Evolutionary conservation across 2,329 filamentous ascomycete genomes (phyloP), one percentile per base, ranked within the genome.

Genomic region (Monosporascus sp.): DNA sequence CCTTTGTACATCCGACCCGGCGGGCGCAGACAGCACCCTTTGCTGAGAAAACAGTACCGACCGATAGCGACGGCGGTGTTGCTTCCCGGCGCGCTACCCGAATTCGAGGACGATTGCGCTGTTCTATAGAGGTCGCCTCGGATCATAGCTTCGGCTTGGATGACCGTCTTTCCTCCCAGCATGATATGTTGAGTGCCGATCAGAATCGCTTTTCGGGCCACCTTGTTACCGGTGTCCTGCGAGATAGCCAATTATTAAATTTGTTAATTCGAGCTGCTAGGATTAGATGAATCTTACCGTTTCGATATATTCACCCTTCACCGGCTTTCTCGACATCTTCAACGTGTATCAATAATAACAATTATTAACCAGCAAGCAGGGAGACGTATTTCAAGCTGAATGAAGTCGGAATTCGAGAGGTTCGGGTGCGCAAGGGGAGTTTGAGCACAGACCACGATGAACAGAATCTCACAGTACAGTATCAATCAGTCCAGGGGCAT

Each of bases 131-230:
- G 82, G 67, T 99, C 94, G 45, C 93, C 94, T 48, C 94, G 87
- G 67, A 99, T 91, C 72, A 94, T 91, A 63, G 91, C 93, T 67
- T 96, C 92, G 58, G 91, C 88, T 78, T 96, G 91, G 67, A 99
- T 96, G 58, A 97, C 91, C 1, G 92, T 96, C 73, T 91, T 96
- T 58, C 94, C 94, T 62, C 91, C 94, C 2, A 99, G 87, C 72
- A 96, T 96, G 73, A 99, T 97, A 74, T 97, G 96, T 63, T 96
- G 91, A 22, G 93, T 97, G 65, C 94, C 94, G 66, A 96, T 89
- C 63, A 99, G 90, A 68, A 88, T 86, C 57, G 91, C 89, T 62
- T 91, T 91, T 61, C 94, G 90, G 40, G 92, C 93, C 65, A 99
- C 94, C 76, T 97, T 97, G 81, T 99, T 99, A 61, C 94, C 94